Percentiles rank a stretch among this genome's conserved stretches.
Evolutionary conservation across 2,329 filamentous ascomycete genomes (phyloP).

Genomic region (Colletotrichum sp.): DNA sequence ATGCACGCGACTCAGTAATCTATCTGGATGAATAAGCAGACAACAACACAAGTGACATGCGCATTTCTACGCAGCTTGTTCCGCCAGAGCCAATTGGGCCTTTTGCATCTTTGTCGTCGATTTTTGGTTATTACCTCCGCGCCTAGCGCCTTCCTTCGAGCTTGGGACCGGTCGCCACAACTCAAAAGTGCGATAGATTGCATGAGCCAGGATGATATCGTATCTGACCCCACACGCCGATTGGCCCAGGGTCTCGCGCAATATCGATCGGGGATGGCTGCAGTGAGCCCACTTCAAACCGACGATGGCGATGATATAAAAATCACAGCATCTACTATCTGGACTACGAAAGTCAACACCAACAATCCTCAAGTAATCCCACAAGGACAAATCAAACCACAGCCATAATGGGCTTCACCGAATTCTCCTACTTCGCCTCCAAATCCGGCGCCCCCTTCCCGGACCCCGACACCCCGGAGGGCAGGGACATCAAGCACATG

Average conservation of each 20-base stretch:
- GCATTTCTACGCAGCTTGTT: not conserved
- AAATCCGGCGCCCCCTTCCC: constrained; percentile 23
- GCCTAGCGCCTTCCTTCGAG: not conserved
- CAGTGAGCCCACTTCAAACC: not conserved
- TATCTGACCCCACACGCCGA: not conserved
- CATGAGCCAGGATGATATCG: not conserved
- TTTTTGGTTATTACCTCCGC: not conserved
- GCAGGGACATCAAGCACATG: constrained; percentile 4
- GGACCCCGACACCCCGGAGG: constrained; percentile 18
- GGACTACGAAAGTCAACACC: not conserved
- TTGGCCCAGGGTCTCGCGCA: not conserved
- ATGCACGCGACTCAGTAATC: not conserved
- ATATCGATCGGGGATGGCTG: not conserved
- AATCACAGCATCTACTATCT: not conserved
- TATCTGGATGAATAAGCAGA: not conserved
- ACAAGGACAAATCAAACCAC: accelerated
- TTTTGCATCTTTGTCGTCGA: not conserved
- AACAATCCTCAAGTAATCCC: too few relatives aligned
- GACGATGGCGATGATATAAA: not conserved
- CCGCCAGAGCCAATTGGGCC: not conserved
- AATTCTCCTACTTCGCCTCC: constrained; percentile 25
- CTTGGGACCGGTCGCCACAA: not conserved
- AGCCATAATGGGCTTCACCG: constrained; percentile 22
- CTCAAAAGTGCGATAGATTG: not conserved
- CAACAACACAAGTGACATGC: not conserved